Conservation (phyloP, 2,329 filamentous ascomycete species). For the Cladophialophora chaetospira region DNA sequence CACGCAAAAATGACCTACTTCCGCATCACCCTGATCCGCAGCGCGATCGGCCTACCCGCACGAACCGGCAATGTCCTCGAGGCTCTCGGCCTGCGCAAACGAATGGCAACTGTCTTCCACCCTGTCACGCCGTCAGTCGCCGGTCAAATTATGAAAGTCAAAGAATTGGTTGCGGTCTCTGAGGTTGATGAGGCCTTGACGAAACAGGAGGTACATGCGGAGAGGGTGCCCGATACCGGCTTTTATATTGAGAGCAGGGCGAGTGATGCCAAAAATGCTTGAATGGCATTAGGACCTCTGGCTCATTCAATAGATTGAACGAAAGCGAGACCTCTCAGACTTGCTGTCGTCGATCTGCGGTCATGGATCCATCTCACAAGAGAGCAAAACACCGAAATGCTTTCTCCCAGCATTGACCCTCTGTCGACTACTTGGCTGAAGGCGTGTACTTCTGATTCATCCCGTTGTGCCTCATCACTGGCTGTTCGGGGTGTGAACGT, state of each 20-base stretch:
- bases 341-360: too few species aligned
- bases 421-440: too few species aligned
- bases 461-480: too few species aligned
- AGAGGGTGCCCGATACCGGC: conserved; percentile 73
- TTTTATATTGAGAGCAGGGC: conserved; percentile 72
- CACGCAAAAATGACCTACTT: conserved; percentile 53
- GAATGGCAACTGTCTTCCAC: conserved; percentile 86
- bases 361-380: too few species aligned
- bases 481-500: too few species aligned
- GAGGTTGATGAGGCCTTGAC: conserved; percentile 71
- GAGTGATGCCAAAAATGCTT: conserved; percentile 23
- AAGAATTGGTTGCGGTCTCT: conserved; percentile 81
- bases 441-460: too few species aligned
- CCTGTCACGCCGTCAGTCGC: conserved; percentile 78
- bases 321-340: too few species aligned
- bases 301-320: background rate
- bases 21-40: conserved; percentile 86
- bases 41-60: conserved; percentile 81
- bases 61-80: conserved; percentile 78
- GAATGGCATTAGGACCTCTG: background rate
- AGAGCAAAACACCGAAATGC: too few species aligned
- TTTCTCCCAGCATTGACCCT: too few species aligned
- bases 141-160: conserved; percentile 90
- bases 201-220: conserved; percentile 67
- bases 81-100: conserved; percentile 81